These are phyloP conservation scores for Chamaecrista fasciculata DNA, from an alignment of 306 rosid genomes.

Conservation along the genomic window DNA sequence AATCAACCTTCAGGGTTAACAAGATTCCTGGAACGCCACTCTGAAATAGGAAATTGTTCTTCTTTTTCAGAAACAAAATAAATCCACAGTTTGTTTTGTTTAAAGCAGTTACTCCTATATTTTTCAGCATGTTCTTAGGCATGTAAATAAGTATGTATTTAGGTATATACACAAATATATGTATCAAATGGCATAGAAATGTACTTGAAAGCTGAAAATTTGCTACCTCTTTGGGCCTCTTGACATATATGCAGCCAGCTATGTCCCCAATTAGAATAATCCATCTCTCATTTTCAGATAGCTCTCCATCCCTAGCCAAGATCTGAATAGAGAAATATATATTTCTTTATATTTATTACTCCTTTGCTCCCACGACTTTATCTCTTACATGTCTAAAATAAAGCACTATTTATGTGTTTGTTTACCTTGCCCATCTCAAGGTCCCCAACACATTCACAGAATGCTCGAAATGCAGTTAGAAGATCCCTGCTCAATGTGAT, in stretches of 20 bases:
- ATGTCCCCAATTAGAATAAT: constrained; percentile 85
- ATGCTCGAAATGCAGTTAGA: constrained; percentile 89
- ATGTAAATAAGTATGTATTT: constrained; percentile 17
- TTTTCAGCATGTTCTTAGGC: constrained; percentile 5
- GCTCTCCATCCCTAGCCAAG: constrained; percentile 93
- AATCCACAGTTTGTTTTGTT: constrained; percentile 7
- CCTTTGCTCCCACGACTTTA: constrained; percentile 22
- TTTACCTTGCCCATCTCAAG: constrained; percentile 99
- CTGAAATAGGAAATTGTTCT: background rate
- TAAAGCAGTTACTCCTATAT: constrained; percentile 11
- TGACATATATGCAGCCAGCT: constrained; percentile 87
- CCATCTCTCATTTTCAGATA: constrained; percentile 88
- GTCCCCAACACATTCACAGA: constrained; percentile 98
- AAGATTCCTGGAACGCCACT: background rate
- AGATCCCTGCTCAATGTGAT: constrained; percentile 63
- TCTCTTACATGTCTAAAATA: constrained; percentile 22
- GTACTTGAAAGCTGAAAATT: constrained; percentile 32
- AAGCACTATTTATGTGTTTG: constrained; percentile 20
- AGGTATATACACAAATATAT: background rate
- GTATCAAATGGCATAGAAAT: constrained; percentile 6
- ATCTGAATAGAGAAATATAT: constrained; percentile 49
- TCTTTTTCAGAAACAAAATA: background rate
- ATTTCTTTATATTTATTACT: too few relatives aligned
- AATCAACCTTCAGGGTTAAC: too few relatives aligned
- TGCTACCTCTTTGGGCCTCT: constrained; percentile 94